Evolutionary conservation across 352 stramenopile species (phyloP).

Genomic region (Globisporangium nagaii): DNA sequence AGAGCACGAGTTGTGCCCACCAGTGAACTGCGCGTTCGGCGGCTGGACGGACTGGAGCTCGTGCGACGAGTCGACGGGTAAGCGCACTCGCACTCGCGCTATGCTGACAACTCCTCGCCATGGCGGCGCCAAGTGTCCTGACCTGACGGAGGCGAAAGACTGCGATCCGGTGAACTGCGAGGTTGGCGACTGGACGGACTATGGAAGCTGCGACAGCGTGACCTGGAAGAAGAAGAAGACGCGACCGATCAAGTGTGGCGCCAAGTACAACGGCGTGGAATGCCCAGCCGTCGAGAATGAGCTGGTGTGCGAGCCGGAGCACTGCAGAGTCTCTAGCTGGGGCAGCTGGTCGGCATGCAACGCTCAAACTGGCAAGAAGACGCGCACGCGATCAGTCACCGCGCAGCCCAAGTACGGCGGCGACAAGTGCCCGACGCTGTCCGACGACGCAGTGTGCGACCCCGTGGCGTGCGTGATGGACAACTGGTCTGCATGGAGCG

Average conservation of each 20-base stretch:
- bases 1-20: constrained; percentile 31
- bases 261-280: constrained; percentile 29
- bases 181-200: constrained; percentile 36
- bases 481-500: constrained; percentile 24
- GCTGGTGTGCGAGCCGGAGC: constrained; percentile 37
- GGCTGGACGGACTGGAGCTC: constrained; percentile 37
- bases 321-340: constrained; percentile 40
- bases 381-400: constrained; percentile 17
- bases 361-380: constrained; percentile 28
- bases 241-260: constrained; percentile 19
- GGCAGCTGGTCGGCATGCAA: constrained; percentile 29
- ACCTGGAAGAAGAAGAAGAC: constrained; percentile 48
- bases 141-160: constrained; percentile 23
- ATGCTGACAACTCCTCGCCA: constrained; percentile 17
- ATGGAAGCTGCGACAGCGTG: constrained; percentile 27
- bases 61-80: constrained; percentile 33
- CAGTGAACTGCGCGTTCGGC: constrained; percentile 33
- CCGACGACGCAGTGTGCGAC: constrained; percentile 28
- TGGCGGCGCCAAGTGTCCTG: constrained; percentile 25
- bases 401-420: constrained; percentile 32
- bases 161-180: constrained; percentile 46
- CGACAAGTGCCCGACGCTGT: constrained; percentile 17
- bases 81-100: constrained; percentile 30
- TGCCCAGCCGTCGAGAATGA: constrained; percentile 46
- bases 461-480: constrained; percentile 41